A percentile compares a stretch with the other conserved stretches of the same genome.
These are phyloP conservation scores for Leishmania mexicana DNA, from an alignment of 208 protist species.

Conservation along the genomic window DNA sequence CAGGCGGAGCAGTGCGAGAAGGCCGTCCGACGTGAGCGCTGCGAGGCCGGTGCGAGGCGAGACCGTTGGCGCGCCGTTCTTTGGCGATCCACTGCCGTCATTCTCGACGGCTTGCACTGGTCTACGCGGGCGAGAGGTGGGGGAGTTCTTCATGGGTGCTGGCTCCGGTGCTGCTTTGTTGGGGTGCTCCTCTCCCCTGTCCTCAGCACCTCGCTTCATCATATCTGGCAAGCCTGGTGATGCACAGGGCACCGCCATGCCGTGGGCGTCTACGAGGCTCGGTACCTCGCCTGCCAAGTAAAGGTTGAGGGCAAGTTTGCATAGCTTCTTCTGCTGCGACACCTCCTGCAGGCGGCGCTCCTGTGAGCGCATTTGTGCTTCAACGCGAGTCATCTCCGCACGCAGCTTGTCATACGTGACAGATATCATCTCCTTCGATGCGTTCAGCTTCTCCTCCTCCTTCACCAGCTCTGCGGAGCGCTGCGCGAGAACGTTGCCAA, in stretches of 20 bases:
- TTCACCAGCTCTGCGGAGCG: conserved; percentile 55
- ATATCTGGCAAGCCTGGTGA: conserved; percentile 11
- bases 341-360: conserved; percentile 60
- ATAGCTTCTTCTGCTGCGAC: conserved; percentile 73
- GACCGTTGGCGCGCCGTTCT: conserved; percentile 6
- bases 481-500: conserved; percentile 70
- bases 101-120: background rate
- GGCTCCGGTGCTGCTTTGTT: conserved; percentile 48
- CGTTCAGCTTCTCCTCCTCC: conserved; percentile 75
- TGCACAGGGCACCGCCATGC: conserved; percentile 9
- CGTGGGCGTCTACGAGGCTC: conserved; percentile 34
- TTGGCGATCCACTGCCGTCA: conserved; percentile 9
- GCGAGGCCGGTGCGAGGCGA: conserved; percentile 16
- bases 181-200: conserved; percentile 33
- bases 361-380: conserved; percentile 76
- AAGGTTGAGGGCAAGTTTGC: conserved; percentile 76
- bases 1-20: conserved; percentile 69
- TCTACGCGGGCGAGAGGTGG: conserved; percentile 23
- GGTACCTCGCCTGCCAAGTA: conserved; percentile 67
- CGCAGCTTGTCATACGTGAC: conserved; percentile 79
- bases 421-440: conserved; percentile 44
- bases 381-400: conserved; percentile 75
- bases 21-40: conserved; percentile 41
- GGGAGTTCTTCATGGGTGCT: conserved; percentile 33
- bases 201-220: conserved; percentile 40